A percentile compares a stretch with the other conserved stretches of the same genome.
These are phyloP conservation scores for Cytidiella melzeri DNA, from an alignment of 768 basidiomycete species.

Conservation along the genomic window DNA sequence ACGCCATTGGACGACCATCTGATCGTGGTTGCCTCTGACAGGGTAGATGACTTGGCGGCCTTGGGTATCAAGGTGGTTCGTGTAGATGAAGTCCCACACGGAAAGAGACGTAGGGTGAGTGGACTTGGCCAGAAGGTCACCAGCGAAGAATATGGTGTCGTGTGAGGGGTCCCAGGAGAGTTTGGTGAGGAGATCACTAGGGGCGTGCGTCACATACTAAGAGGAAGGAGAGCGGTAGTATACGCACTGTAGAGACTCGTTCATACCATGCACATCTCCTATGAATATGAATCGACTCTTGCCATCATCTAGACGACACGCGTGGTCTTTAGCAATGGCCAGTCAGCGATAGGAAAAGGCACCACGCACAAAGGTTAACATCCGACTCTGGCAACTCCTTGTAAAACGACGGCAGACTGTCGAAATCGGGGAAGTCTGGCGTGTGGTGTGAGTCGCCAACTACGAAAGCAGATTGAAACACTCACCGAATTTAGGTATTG, in stretches of 20 bases:
- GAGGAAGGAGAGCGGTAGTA: slow-evolving; percentile 4
- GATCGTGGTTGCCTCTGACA: slow-evolving; percentile 94
- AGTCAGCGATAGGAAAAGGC: not conserved
- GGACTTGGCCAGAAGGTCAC: slow-evolving; percentile 78
- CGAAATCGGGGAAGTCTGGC: slow-evolving; percentile 50
- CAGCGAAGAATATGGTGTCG: slow-evolving; percentile 76
- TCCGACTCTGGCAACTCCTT: slow-evolving; percentile 38
- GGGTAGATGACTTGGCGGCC: slow-evolving; percentile 44
- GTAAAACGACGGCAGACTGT: slow-evolving; percentile 35
- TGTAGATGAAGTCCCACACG: slow-evolving; percentile 59
- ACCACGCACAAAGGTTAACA: slow-evolving; percentile 49
- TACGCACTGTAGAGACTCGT: slow-evolving; percentile 56
- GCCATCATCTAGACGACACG: slow-evolving; percentile 51
- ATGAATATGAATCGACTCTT: slow-evolving; percentile 62
- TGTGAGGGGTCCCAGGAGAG: slow-evolving; percentile 50
- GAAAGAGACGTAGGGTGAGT: slow-evolving; percentile 51
- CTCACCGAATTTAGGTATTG: slow-evolving; percentile 12
- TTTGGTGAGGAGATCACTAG: slow-evolving; percentile 58
- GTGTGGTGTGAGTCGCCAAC: not conserved
- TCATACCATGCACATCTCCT: slow-evolving; percentile 89
- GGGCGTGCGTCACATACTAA: not conserved
- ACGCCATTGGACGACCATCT: slow-evolving; percentile 85
- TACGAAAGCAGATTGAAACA: slow-evolving; percentile 10
- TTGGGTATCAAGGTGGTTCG: slow-evolving; percentile 30
- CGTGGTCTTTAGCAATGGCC: not conserved